phyloP scores from a whole-genome alignment of 2,329 filamentous ascomycete species.

The Seiridium cupressi region DNA sequence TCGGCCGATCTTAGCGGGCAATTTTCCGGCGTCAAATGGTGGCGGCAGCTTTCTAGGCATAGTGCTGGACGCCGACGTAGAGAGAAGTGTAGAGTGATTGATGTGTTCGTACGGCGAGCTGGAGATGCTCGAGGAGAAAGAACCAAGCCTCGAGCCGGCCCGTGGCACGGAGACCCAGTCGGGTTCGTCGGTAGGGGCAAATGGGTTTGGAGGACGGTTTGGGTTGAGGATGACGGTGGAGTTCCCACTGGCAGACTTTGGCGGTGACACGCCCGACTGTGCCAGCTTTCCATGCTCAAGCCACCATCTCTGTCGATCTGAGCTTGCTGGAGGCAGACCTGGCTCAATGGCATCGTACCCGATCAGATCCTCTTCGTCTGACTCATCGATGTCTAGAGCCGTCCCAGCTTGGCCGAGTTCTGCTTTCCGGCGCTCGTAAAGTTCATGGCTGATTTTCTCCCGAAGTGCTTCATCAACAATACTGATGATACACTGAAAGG shows the following conservation, averaged over 20 bases:
- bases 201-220: conserved; percentile 77
- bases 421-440: conserved; percentile 69
- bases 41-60: conserved; percentile 50
- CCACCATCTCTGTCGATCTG: conserved; percentile 70
- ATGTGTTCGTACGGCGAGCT: conserved; percentile 60
- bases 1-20: conserved; percentile 45
- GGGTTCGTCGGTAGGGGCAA: conserved; percentile 67
- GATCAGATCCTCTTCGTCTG: conserved; percentile 78
- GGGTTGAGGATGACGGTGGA: conserved; percentile 67
- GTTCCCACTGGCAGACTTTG: conserved; percentile 43
- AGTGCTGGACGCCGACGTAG: conserved; percentile 43
- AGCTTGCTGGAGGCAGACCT: conserved; percentile 67
- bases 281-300: conserved; percentile 70
- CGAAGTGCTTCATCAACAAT: conserved; percentile 75
- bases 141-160: conserved; percentile 50
- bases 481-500: conserved; percentile 80
- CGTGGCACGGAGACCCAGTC: conserved; percentile 77
- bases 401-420: conserved; percentile 65
- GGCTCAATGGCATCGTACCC: conserved; percentile 82
- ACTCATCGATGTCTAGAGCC: conserved; percentile 52
- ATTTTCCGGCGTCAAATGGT: conserved; percentile 43
- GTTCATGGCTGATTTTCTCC: conserved; percentile 67
- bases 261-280: conserved; percentile 68
- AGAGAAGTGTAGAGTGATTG: conserved; percentile 45
- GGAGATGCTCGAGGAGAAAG: conserved; percentile 52